A percentile compares a stretch with the other conserved stretches of the same genome.
These are phyloP conservation scores for Russula olivacea DNA, from an alignment of 768 basidiomycete genomes.

Conservation along the genomic window DNA sequence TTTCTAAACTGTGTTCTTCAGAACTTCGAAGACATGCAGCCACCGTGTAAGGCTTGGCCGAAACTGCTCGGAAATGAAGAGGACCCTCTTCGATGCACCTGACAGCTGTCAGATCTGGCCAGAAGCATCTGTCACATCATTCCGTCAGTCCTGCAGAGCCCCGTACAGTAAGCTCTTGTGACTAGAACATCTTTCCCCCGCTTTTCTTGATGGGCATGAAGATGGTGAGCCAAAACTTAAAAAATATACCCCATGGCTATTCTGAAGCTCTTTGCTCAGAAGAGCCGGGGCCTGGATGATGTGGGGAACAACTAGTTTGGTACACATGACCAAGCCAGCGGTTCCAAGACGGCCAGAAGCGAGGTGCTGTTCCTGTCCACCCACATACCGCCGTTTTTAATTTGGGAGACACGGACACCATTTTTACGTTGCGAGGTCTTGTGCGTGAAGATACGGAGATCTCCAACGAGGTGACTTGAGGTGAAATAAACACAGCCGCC, in stretches of 20 bases:
- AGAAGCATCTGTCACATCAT: slow-evolving; percentile 9
- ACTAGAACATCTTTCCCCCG: not conserved
- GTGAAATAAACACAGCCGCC: slow-evolving; percentile 8
- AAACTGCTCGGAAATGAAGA: slow-evolving; percentile 10
- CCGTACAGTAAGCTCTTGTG: not conserved
- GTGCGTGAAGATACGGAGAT: slow-evolving; percentile 10
- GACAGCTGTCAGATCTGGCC: slow-evolving; percentile 18
- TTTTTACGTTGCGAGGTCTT: slow-evolving; percentile 17
- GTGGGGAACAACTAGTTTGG: not conserved
- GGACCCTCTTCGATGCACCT: slow-evolving; percentile 12
- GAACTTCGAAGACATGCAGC: slow-evolving; percentile 10
- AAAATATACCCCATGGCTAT: not conserved
- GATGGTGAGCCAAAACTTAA: not conserved
- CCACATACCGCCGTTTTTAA: slow-evolving; percentile 10
- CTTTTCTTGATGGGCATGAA: not conserved
- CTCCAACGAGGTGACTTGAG: slow-evolving; percentile 10
- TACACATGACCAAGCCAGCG: slow-evolving; percentile 8
- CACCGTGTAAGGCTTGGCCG: slow-evolving; percentile 1
- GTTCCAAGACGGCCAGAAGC: slow-evolving; percentile 13
- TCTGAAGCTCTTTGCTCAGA: not conserved
- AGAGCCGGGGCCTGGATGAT: not conserved
- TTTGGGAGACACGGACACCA: not conserved
- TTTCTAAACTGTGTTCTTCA: slow-evolving; percentile 7
- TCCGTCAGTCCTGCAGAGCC: not conserved
- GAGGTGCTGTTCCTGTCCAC: not conserved